These are phyloP conservation scores for Capsicum baccatum DNA, from an alignment of 257 asterid species.

Conservation along the genomic window DNA sequence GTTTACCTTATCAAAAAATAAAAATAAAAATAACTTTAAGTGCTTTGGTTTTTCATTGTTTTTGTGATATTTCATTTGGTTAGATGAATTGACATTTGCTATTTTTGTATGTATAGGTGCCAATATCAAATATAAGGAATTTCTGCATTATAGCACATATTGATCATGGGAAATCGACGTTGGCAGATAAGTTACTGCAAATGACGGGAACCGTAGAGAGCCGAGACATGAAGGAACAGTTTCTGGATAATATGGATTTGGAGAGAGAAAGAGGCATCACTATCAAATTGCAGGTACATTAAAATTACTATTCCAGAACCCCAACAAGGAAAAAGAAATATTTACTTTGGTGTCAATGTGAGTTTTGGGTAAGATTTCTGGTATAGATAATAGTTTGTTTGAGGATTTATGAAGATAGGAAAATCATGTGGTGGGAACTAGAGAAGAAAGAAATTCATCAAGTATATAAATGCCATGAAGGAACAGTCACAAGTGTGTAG, in stretches of 20 bases:
- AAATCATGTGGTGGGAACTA: background rate
- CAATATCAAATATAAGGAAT: constrained; percentile 78
- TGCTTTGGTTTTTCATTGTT: background rate
- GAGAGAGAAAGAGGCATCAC: constrained; percentile 99
- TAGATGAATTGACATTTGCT: background rate
- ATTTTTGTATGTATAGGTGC: constrained; percentile 57
- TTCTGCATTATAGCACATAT: constrained; percentile 94
- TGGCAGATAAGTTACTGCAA: constrained; percentile 95
- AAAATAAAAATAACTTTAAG: background rate
- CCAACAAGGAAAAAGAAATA: background rate
- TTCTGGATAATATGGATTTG: constrained; percentile 98
- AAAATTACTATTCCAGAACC: background rate
- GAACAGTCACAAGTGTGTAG: background rate
- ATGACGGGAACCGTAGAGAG: constrained; percentile 93
- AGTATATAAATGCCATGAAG: background rate
- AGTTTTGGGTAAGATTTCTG: constrained; percentile 1
- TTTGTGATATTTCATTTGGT: background rate
- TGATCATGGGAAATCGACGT: constrained; percentile 95
- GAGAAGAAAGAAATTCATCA: background rate
- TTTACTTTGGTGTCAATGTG: background rate
- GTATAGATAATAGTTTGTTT: background rate
- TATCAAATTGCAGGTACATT: constrained; percentile 87
- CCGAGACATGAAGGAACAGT: constrained; percentile 96
- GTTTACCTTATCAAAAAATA: too few species aligned
- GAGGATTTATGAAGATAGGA: background rate